Conservation (phyloP, 306 rosid species). For the Leucaena leucocephala region DNA sequence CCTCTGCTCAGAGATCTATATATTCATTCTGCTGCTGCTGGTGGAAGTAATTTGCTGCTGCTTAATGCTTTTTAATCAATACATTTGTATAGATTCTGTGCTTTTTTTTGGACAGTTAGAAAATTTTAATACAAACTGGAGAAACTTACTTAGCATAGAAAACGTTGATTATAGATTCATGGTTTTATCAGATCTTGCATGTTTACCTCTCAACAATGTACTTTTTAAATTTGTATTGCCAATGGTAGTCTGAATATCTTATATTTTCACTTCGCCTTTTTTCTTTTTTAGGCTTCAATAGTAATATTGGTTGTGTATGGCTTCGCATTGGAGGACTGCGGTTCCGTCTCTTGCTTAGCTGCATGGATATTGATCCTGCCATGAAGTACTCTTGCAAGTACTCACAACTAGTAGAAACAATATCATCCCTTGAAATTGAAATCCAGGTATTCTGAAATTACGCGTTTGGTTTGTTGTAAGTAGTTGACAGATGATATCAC, state of each 20-base stretch:
- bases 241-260: neutral
- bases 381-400: conserved; percentile 74
- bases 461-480: neutral
- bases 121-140: neutral
- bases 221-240: neutral
- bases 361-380: conserved; percentile 78
- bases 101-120: neutral
- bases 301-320: conserved; percentile 74
- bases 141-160: neutral
- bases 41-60: conserved; percentile 44
- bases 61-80: neutral
- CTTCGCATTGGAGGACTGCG: conserved; percentile 71
- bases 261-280: neutral
- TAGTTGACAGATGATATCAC: neutral
- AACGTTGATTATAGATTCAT: neutral
- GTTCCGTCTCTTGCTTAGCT: conserved; percentile 72
- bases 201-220: neutral
- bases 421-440: conserved; percentile 74
- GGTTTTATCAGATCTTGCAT: neutral
- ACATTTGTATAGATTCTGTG: neutral
- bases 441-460: conserved; percentile 59
- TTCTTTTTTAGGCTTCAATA: conserved; percentile 46
- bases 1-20: conserved; percentile 73
- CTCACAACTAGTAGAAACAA: conserved; percentile 59
- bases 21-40: conserved; percentile 46